Base-by-base conservation (phyloP, 768 basidiomycete genomes). In the Mycena rebaudengoi region DNA sequence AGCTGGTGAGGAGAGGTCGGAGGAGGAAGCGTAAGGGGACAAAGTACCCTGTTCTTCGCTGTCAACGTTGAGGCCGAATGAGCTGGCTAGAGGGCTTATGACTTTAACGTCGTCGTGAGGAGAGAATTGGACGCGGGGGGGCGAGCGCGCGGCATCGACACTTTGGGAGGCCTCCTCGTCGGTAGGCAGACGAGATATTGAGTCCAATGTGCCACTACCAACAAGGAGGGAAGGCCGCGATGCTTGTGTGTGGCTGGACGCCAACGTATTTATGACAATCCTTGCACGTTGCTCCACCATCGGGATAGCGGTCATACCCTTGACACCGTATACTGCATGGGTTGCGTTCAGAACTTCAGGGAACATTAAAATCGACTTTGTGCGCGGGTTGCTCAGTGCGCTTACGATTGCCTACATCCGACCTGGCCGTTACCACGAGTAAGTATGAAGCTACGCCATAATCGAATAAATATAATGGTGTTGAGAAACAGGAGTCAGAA, bases 271-370 rank as follows among this genome's bases (percentile, higher is more conserved):
- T 26, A 93, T 66, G 3, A 79, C 80, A 18, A 79, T 80, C 28
- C 78, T 77, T 28, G 93, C 94, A 40, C 86, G 84, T 29, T 87
- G 84, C 69, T 88, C 86, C 11, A 80, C 74, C n/a, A 95, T 80
- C 4, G 94, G 94, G 26, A 95, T 89, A 5, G 89, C 88, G 50
- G 80, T 79, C 21, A 94, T 87, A 30, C 83, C 83, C 75, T 90
- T 91, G 59, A 94, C 82, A 28, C 81, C 79, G 74, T 91, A 92
- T 7, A 95, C 84, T 0, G 82, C 71, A 70, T 88, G 88, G 28
- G 78, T 74, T 21, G 79, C 80, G 63, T 92, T 88, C 64, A 94
- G 80, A 49, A 94, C 92, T 94, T 67, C 4, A 16, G n/a, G 65
- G 35, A 32, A 56, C 45, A 51, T 33, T 54, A 25, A 39, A 20